Base-by-base conservation (phyloP, 306 rosid genomes). In the Mimosa bimucronata region DNA sequence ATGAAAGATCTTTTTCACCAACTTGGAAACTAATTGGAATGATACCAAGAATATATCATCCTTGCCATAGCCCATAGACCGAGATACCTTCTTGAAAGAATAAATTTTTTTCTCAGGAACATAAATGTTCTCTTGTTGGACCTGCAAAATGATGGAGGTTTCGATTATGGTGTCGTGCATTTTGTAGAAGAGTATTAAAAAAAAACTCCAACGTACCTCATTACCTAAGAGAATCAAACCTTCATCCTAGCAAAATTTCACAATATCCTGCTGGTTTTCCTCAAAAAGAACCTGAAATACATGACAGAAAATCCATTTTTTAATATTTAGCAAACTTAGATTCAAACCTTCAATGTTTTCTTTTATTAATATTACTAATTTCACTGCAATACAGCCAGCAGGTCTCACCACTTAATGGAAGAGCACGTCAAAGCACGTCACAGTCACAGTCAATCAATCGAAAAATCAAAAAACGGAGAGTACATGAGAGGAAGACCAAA, bases 211-310 rank as follows among this genome's bases (percentile, higher is more conserved):
- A 1, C 41, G n/a, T 80, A 94, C 99, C 99, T 95, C 99, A 71
- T 95, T 98, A 52, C 98, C 99, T 83, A 95, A 92, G 86, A 95
- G 90, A 81, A 93, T 96, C 73, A 95, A 89, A 60, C 98, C 89
- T 89, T 93, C 99, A 81, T 85, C 60, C 89, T 91, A 91, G 87
- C 96, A 93, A 82, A 95, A 93, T 19, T 91, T 88, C 73, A 95
- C 98, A 85, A 95, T 89, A 45, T 76, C 84, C 10, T 75, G 84
- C 85, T 93, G 99, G 78, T 93, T 95, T 58, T 86, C 88, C 88
- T 91, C 88, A 7, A 89, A 86, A 81, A 90, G 92, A 82, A 90
- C 94, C 94, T 90, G 46, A 31, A 48, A 67, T 46, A 40, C 60
- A 77, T 64, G 41, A 73, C 41, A 45, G 45, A 61, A 60, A 41